A percentile compares a stretch with the other conserved stretches of the same genome.
Conservation (phyloP, 305 asterid genomes). For the Fraxinus sp. region DNA sequence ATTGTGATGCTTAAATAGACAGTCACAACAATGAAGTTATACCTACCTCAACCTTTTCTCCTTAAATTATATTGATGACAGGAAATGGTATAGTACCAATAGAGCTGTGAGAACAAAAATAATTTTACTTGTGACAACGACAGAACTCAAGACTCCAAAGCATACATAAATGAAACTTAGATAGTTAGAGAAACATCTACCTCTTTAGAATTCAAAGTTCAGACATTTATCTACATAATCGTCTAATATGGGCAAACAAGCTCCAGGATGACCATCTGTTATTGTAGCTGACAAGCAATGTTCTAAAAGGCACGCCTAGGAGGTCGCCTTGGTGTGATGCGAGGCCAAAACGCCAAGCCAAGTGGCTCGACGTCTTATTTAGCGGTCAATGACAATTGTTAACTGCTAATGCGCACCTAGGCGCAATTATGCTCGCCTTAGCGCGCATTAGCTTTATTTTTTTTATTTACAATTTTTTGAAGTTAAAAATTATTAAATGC, state of each 20-base stretch:
- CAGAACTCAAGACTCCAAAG: slow-evolving; percentile 49
- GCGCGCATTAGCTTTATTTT: too few species aligned
- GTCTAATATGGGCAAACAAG: slow-evolving; percentile 51
- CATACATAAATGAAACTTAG: slow-evolving; percentile 49
- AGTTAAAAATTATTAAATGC: too few species aligned
- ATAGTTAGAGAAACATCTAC: slow-evolving; percentile 60
- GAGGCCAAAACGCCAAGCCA: too few species aligned
- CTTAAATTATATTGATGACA: slow-evolving; percentile 68
- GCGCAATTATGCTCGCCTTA: too few species aligned
- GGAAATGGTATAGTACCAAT: slow-evolving; percentile 66
- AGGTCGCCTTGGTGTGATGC: too few species aligned
- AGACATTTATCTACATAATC: slow-evolving; percentile 56
- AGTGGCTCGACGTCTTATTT: too few species aligned
- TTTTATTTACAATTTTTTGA: too few species aligned
- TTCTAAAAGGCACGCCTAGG: too few species aligned
- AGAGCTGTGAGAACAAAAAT: slow-evolving; percentile 92
- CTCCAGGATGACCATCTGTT: slow-evolving; percentile 68
- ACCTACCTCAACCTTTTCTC: slow-evolving; percentile 94
- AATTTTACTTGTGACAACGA: slow-evolving; percentile 64
- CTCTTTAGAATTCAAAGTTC: slow-evolving; percentile 61
- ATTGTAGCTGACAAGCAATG: slow-evolving; percentile 48
- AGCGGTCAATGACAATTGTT: too few species aligned
- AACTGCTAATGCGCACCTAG: too few species aligned
- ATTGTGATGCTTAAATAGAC: slow-evolving; percentile 27
- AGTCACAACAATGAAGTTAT: slow-evolving; percentile 50